Percentiles rank a stretch among this genome's conserved stretches.
These are phyloP conservation scores for Fusarium mangiferae DNA, from an alignment of 2,329 filamentous ascomycete genomes.

Conservation along the genomic window DNA sequence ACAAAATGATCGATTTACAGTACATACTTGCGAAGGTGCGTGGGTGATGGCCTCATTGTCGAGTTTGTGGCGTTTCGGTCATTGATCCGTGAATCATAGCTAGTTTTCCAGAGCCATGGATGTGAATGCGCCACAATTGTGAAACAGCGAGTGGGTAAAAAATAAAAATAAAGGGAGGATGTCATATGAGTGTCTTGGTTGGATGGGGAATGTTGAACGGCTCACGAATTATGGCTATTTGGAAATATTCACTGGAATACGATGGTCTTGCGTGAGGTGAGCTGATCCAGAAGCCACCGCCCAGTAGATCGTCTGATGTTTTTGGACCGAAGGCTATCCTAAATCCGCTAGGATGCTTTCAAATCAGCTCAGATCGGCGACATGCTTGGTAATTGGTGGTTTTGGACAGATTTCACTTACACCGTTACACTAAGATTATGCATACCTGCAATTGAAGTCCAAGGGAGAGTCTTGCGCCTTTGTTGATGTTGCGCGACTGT, in stretches of 20 bases:
- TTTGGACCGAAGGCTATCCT: slow-evolving; percentile 2
- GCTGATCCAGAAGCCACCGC: neutral
- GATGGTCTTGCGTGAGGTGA: neutral
- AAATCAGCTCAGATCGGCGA: slow-evolving; percentile 25
- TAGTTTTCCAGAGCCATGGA: slow-evolving; percentile 10
- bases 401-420: slow-evolving; percentile 35
- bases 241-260: neutral
- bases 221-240: neutral
- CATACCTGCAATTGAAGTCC: neutral
- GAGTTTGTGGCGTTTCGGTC: slow-evolving; percentile 3
- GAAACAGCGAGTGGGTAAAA: slow-evolving; percentile 4
- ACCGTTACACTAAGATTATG: neutral
- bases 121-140: slow-evolving; percentile 18
- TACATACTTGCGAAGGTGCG: neutral
- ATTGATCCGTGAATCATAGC: slow-evolving; percentile 2
- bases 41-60: neutral
- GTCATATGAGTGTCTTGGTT: slow-evolving; percentile 17
- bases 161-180: slow-evolving; percentile 1
- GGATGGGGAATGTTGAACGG: neutral
- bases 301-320: slow-evolving; percentile 27
- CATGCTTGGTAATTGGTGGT: slow-evolving; percentile 24
- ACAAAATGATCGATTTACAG: slow-evolving; percentile 8
- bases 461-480: neutral
- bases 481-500: neutral
- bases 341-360: slow-evolving; percentile 17